These are phyloP conservation scores for Echinochloa phyllopogon DNA, from an alignment of 176 grass and related monocot genomes.

Conservation along the genomic window DNA sequence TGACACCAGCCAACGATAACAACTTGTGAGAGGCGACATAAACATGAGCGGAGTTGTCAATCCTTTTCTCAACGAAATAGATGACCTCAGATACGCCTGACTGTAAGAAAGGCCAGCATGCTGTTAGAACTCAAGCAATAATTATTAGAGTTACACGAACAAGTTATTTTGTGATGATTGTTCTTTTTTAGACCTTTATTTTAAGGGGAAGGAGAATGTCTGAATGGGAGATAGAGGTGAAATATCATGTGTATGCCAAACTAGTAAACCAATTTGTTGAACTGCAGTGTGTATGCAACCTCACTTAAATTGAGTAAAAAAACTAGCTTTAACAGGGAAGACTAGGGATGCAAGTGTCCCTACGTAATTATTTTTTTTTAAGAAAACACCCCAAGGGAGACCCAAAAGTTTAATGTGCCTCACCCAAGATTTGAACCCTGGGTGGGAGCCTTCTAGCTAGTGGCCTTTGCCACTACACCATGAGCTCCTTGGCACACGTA, in stretches of 20 bases:
- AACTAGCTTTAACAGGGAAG: not conserved
- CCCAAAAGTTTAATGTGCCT: no score
- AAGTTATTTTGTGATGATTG: not conserved
- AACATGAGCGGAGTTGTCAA: conserved; percentile 69
- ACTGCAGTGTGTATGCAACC: not conserved
- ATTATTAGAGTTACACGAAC: not conserved
- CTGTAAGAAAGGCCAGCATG: conserved; percentile 63
- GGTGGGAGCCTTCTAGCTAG: no score
- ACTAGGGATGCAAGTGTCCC: no score
- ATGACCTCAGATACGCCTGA: conserved; percentile 98
- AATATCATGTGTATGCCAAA: not conserved
- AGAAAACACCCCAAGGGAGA: no score
- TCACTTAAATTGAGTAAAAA: not conserved
- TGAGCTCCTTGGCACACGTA: no score
- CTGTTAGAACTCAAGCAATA: conserved; percentile 8
- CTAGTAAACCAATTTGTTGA: conserved; percentile 5
- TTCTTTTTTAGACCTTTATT: not conserved
- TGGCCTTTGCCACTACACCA: no score
- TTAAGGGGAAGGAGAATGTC: not conserved
- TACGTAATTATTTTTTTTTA: no score
- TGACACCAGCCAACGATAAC: conserved; percentile 82
- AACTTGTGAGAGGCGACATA: conserved; percentile 93
- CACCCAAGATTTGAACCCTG: no score
- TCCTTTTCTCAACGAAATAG: conserved; percentile 93
- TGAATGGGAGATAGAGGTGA: not conserved